Percentiles rank a stretch among this genome's conserved stretches.
Evolutionary conservation across 345 rosid genomes (phyloP).

Genomic region (Triadica sebifera): DNA sequence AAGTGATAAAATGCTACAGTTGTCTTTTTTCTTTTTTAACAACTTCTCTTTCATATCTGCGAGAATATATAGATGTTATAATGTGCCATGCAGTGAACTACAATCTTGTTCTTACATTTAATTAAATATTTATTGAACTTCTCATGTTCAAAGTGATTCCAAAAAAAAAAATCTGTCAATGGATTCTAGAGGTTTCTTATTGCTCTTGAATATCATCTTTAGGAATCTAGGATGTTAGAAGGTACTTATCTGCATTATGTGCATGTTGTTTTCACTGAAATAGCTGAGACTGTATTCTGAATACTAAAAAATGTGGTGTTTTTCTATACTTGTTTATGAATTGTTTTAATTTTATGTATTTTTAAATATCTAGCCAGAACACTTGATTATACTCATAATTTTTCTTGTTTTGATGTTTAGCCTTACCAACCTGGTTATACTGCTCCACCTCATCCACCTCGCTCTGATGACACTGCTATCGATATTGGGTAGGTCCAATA

Average conservation of each 20-base stretch:
- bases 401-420: slow-evolving; percentile 37
- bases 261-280: background rate
- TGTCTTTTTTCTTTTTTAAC: background rate
- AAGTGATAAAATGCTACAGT: background rate
- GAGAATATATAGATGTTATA: background rate
- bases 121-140: background rate
- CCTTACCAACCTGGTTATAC: slow-evolving; percentile 82
- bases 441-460: slow-evolving; percentile 61
- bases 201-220: background rate
- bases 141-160: background rate
- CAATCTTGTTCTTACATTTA: background rate
- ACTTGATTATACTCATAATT: slow-evolving; percentile 1
- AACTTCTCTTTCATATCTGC: background rate
- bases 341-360: background rate
- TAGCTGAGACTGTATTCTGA: background rate
- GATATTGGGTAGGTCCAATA: slow-evolving; percentile 69
- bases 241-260: no score
- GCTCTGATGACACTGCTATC: slow-evolving; percentile 63
- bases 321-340: background rate
- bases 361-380: background rate
- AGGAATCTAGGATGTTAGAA: background rate
- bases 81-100: background rate
- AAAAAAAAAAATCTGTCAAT: background rate
- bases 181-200: background rate
- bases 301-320: background rate